phyloP scores from a whole-genome alignment of 495 filamentous ascomycete species.

The Podospora didyma region DNA sequence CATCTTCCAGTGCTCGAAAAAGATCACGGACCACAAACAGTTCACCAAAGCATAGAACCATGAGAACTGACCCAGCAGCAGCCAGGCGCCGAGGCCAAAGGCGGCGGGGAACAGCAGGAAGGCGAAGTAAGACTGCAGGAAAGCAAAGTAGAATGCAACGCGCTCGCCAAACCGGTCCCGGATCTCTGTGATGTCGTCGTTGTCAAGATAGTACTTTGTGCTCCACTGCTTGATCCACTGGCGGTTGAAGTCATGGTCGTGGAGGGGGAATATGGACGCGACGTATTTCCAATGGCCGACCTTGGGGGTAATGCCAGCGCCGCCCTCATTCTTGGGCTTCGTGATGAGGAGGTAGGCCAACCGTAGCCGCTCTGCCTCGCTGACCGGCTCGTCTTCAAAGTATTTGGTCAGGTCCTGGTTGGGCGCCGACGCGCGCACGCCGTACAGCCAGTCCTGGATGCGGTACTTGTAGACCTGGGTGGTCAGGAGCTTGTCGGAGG shows the following conservation, averaged over 20 bases:
- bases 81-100: slow-evolving; percentile 77
- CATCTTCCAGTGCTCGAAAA: slow-evolving; percentile 96
- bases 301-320: slow-evolving; percentile 82
- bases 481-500: slow-evolving; percentile 58
- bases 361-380: slow-evolving; percentile 83
- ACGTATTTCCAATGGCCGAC: slow-evolving; percentile 84
- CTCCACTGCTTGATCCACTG: slow-evolving; percentile 89
- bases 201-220: slow-evolving; percentile 70
- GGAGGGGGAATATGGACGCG: slow-evolving; percentile 78
- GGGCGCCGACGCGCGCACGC: slow-evolving; percentile 75
- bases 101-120: slow-evolving; percentile 82
- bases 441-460: slow-evolving; percentile 94
- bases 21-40: slow-evolving; percentile 81
- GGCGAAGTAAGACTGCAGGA: slow-evolving; percentile 86
- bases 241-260: slow-evolving; percentile 83
- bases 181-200: slow-evolving; percentile 76
- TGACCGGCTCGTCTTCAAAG: slow-evolving; percentile 64
- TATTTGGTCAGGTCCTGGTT: slow-evolving; percentile 64
- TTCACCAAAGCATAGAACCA: slow-evolving; percentile 77
- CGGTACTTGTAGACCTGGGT: slow-evolving; percentile 65
- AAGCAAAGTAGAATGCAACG: slow-evolving; percentile 95
- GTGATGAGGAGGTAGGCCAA: slow-evolving; percentile 86
- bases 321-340: slow-evolving; percentile 72
- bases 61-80: slow-evolving; percentile 80
- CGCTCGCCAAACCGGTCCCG: slow-evolving; percentile 89